Evolutionary conservation across 108 stramenopile genomes (phyloP).

Genomic region (Skeletonema costatum): DNA sequence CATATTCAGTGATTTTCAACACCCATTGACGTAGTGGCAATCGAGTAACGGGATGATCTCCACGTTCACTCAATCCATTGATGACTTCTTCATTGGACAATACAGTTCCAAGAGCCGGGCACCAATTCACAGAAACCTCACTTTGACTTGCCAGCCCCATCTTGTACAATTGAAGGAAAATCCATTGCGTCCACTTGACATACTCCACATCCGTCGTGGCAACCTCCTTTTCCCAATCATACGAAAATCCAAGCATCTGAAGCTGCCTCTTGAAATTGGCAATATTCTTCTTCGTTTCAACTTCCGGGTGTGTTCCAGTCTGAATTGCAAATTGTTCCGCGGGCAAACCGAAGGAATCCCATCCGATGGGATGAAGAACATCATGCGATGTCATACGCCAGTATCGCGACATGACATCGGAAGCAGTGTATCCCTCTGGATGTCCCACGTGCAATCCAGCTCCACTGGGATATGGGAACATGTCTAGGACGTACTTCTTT

Average conservation of each 20-base stretch:
- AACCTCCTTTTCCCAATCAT: conserved; percentile 97
- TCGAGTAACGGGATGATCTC: conserved; percentile 91
- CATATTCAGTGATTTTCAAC: conserved; percentile 96
- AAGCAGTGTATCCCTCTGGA: conserved; percentile 96
- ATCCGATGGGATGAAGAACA: conserved; percentile 99
- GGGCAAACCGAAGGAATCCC: conserved; percentile 99
- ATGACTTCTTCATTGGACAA: conserved; percentile 99
- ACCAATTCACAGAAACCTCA: conserved; percentile 95
- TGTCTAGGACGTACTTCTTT: conserved; percentile 97
- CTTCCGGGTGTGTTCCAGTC: conserved; percentile 95
- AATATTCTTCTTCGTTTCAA: conserved; percentile 93
- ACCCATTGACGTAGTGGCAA: conserved; percentile 96
- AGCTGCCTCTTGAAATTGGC: conserved; percentile 95
- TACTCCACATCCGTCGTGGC: conserved; percentile 95
- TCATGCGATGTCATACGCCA: conserved; percentile 96
- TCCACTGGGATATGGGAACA: conserved; percentile 99
- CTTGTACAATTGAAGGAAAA: conserved; percentile 92
- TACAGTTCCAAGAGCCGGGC: conserved; percentile 96
- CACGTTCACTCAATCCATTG: conserved; percentile 95
- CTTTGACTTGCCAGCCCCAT: conserved; percentile 91
- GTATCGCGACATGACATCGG: conserved; percentile 98
- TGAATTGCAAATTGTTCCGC: conserved; percentile 99
- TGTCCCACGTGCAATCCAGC: conserved; percentile 97
- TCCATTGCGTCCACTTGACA: conserved; percentile 99
- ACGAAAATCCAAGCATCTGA: conserved; percentile 94